phyloP scores from a whole-genome alignment of 306 rosid genomes.

The Rosa chinensis region DNA sequence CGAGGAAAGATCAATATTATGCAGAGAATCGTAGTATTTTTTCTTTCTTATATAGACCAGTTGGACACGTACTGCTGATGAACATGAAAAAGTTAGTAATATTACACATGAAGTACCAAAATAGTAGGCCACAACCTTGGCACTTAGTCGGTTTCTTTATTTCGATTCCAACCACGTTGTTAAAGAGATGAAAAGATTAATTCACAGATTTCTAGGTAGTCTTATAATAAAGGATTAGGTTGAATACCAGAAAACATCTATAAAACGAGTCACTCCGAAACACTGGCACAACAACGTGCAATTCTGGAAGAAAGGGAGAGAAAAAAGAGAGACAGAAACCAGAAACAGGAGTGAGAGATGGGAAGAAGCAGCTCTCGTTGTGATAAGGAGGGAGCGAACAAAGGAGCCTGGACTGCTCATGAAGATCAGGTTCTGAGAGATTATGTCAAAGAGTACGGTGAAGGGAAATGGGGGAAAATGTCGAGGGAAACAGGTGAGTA shows the following conservation, averaged over 20 bases:
- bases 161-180: slow-evolving; percentile 1
- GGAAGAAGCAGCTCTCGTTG: slow-evolving; percentile 29
- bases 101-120: not conserved
- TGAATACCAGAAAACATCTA: not conserved
- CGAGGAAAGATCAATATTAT: not conserved
- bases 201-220: slow-evolving; percentile 8
- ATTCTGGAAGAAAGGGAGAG: not conserved
- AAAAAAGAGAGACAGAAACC: not conserved
- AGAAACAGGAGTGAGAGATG: not conserved
- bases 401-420: slow-evolving; percentile 44
- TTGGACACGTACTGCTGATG: not conserved
- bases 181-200: not conserved
- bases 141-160: not conserved
- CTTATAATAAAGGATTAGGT: not conserved
- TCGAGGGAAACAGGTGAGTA: slow-evolving; percentile 41
- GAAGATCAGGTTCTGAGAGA: slow-evolving; percentile 39
- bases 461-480: slow-evolving; percentile 45
- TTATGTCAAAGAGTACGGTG: slow-evolving; percentile 34
- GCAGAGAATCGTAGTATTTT: not conserved
- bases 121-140: not conserved
- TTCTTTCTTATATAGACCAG: not conserved
- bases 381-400: slow-evolving; percentile 9
- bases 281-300: slow-evolving; percentile 5
- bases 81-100: not conserved
- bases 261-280: not conserved